Evolutionary conservation across 2,329 filamentous ascomycete species (phyloP), one percentile per base, ranked within the genome.

Genomic region (Fusarium sambucinum): DNA sequence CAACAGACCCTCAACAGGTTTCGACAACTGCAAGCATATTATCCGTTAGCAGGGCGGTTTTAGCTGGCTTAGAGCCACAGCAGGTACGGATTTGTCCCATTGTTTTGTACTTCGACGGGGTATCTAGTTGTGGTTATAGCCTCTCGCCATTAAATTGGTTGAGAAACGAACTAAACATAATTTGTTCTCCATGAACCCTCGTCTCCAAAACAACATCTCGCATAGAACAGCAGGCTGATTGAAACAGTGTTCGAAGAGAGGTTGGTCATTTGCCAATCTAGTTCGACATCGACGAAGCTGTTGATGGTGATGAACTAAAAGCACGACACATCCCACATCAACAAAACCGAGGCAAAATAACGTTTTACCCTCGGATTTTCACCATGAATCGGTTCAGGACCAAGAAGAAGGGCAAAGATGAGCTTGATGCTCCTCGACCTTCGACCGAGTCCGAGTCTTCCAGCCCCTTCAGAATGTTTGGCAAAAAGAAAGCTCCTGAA

Each of bases 301-400:
- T 55, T 29, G 12, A 47, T 30, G 68, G 61, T 67, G 52, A 73
- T 74, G 71, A 74, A 64, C 63, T 73, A 52, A 73, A 57, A 53
- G 55, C 8, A 17, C 41, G 40, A 48, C 55, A n/a, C 13, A 54
- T 38, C 33, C 32, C 14, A 48, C 35, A 59, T 35, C 35, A 46
- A 30, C 16, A 19, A 19, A 41, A 44, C 42, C 57, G 19, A 56
- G 46, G 57, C 35, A 52, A 30, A 48, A 46, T 46, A 45, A 60
- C 47, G 48, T 30, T 33, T 54, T 25, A 42, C 10, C 40, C 40
- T 59, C 19, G 52, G 41, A 25, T 37, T 42, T 32, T 46, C 57
- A 75, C 29, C 19, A 94, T 94, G 92, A 94, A 95, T 81, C 89
- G 92, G 56, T 93, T 94, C 76, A 85, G 92, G 72, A 89, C 84